Evolutionary conservation across 352 stramenopile genomes (phyloP), one percentile per base, ranked within the genome.

Genomic region (Phytopythium boreale): DNA sequence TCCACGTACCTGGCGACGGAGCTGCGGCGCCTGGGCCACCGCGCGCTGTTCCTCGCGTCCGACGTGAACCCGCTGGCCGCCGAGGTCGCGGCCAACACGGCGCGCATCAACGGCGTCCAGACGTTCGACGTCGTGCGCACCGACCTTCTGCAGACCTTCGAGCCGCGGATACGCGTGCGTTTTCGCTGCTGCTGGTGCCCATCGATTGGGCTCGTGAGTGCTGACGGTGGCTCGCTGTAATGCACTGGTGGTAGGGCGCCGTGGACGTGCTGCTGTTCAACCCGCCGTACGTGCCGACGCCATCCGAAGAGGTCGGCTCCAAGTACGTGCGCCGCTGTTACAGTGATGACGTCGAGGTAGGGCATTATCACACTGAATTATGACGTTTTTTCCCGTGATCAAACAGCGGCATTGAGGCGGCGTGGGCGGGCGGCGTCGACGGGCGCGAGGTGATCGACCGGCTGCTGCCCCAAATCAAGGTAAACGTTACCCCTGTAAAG

Each of bases 251-350:
- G 41, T 65, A 84, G 71, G 79, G 67, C 64, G 64, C 71, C 55
- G 80, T 99, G 12, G 97, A 99, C 67, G 83, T 98, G 52, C 71
- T 99, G 44, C 72, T 99, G 22, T 99, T 99, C 74, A 99, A 99
- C 80, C 97, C 97, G 22, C 97, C 97, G 14, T 99, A 99, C 68
- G 97, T 99, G 56, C 96, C 97, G 26, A 99, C 97, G 24, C 92
- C 96, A 8, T 91, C 93, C 4, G 86, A 97, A 24, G 97, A 99
- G 84, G 95, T 99, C 22, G 87, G 86, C 14, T 95, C 85, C 31
- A 90, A 60, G 87, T 95, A 85, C 52, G 76, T 73, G 29, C 27
- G 24, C 17, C 12, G 29, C 4, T 7, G 7, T 34, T n/a, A n/a
- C 29, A 34, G 29, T 34, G 29, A 34, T 7, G 29, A 34, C 4